These are phyloP conservation scores for Tulasnella sp. DNA, from an alignment of 768 basidiomycete species.

Conservation along the genomic window DNA sequence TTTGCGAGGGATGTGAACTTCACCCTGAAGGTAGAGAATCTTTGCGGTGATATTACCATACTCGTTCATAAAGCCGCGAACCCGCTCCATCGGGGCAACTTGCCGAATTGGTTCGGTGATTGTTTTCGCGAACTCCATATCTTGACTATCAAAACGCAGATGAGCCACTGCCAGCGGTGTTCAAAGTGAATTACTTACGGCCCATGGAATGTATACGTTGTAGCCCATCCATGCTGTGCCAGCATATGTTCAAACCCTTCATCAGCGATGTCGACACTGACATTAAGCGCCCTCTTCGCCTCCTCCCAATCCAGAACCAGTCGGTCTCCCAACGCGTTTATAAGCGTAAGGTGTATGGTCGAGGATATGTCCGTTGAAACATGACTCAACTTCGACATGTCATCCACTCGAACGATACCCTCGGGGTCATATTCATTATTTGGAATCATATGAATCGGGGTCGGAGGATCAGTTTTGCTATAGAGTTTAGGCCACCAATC, in stretches of 20 bases:
- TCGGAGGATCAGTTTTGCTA: too few relatives aligned
- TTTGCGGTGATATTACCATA: neutral
- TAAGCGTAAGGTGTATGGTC: too few relatives aligned
- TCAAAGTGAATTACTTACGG: slow-evolving; percentile 4
- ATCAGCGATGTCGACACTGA: neutral
- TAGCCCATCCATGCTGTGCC: slow-evolving; percentile 2
- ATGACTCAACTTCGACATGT: neutral
- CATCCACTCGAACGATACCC: slow-evolving; percentile 13
- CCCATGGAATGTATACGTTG: slow-evolving; percentile 11
- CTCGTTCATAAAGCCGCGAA: slow-evolving; percentile 8
- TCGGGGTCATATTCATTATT: slow-evolving; percentile 3
- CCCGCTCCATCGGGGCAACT: neutral
- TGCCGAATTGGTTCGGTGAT: slow-evolving; percentile 1
- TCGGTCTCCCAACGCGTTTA: too few relatives aligned
- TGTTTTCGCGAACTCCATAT: slow-evolving; percentile 8
- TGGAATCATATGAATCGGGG: too few relatives aligned
- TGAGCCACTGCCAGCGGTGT: neutral
- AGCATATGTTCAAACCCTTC: slow-evolving; percentile 1
- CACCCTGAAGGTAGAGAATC: slow-evolving; percentile 8
- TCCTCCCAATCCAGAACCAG: slow-evolving; percentile 24
- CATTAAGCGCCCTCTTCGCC: too few relatives aligned
- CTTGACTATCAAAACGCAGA: neutral
- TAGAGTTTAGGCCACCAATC: too few relatives aligned
- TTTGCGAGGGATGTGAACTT: slow-evolving; percentile 7
- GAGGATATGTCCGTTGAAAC: slow-evolving; percentile 16